phyloP scores from a whole-genome alignment of 2,329 filamentous ascomycete genomes.

The Mycosphaerelloides madeirae region DNA sequence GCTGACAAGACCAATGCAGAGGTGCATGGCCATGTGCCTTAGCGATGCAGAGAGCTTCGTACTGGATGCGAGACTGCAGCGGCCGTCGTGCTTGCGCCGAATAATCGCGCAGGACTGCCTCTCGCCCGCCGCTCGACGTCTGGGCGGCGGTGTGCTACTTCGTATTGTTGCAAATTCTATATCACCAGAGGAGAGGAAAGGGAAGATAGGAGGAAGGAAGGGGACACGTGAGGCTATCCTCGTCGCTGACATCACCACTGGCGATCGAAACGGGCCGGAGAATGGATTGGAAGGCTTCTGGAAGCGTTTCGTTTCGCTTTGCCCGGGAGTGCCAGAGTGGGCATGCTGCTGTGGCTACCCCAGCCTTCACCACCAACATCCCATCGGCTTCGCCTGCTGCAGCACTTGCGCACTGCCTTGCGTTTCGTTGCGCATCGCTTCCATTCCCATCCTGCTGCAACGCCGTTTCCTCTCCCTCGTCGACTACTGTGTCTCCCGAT shows the following conservation, averaged over 20 bases:
- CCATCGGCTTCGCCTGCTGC: not conserved
- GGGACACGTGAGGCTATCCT: conserved; percentile 3
- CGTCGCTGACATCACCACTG: conserved; percentile 2
- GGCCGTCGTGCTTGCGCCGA: too few species aligned
- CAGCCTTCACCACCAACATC: not conserved
- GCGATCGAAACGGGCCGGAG: not conserved
- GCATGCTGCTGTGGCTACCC: not conserved
- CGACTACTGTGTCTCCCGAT: too few species aligned
- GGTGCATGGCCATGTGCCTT: conserved; percentile 1
- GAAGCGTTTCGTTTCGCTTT: conserved; percentile 1
- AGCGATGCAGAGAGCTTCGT: too few species aligned
- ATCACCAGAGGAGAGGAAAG: too few species aligned
- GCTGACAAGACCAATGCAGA: not conserved
- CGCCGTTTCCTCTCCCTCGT: too few species aligned
- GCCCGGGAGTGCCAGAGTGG: not conserved
- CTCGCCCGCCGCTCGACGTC: too few species aligned
- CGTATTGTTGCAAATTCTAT: too few species aligned
- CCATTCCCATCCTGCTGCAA: too few species aligned
- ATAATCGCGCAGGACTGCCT: too few species aligned
- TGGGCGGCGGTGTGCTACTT: too few species aligned
- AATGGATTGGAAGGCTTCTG: conserved; percentile 3
- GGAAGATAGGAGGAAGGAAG: too few species aligned
- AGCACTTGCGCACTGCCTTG: not conserved
- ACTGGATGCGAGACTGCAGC: too few species aligned
- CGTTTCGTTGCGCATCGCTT: not conserved